Evolutionary conservation across 108 stramenopile genomes (phyloP), one percentile per base, ranked within the genome.

Genomic region (Fragilaria crotonensis): DNA sequence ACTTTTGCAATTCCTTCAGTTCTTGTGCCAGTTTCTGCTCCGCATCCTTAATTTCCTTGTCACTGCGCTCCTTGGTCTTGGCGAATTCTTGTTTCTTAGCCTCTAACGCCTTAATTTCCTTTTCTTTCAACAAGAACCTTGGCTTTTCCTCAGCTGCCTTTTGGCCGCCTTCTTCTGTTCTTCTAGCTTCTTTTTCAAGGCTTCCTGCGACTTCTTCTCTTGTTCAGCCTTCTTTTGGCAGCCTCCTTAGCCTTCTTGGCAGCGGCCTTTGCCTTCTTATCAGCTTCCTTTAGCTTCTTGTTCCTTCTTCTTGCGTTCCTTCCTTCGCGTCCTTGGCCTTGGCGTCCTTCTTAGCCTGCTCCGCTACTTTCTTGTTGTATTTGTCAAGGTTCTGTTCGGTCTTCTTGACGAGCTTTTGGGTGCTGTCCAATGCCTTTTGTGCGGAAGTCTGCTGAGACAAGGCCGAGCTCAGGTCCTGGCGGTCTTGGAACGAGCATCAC

Each of bases 161-260:
- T 49, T 22, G n/a, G 48, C 48, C 48, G 19, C 23, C n/a, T 49
- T 49, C 48, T 49, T 49, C 5, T 5, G 21, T 49, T 5, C 48
- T n/a, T 49, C 23, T n/a, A 4, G 21, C 18, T 49, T 49, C 48
- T 49, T 49, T 49, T 49, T 22, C 5, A 4, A 5, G 5, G 19
- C 48, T n/a, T 5, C 48, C 48, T 49, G 19, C 18, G 19, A 4
- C 48, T 49, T 49, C 48, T 19, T 22, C 5, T 19, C 48, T 22
- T 49, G 19, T n/a, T n/a, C n/a, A n/a, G n/a, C 53, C 18, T 54
- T 29, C 53, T 54, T 25, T 54, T 11, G 21, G 53, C 53, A 27
- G 23, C 23, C 29, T 54, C 53, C 53, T 54, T 54, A 5, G 23
- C 26, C 53, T 54, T 54, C 26, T 54, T 29, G 5, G 18, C 26